Evolutionary conservation across 1,284 basidiomycete genomes (phyloP), one percentile per base, ranked within the genome.

Genomic region (Marasmius sp.): DNA sequence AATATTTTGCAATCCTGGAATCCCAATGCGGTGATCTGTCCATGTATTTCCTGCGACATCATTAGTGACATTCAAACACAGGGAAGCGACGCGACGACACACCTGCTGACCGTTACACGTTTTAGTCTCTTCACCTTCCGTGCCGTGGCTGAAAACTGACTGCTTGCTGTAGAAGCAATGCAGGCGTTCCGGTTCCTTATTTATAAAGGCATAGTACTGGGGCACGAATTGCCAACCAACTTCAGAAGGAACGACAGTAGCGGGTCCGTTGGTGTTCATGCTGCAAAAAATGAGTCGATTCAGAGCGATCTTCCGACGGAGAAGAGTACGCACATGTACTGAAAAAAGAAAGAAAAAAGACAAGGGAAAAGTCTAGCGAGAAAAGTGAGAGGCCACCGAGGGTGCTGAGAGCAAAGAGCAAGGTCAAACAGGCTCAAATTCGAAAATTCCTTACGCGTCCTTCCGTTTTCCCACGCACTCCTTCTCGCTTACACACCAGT

Each of bases 161-260:
- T 88, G 87, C 85, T 98, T 98, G 74, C 92, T 98, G 85, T 99
- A 99, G 83, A 99, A 99, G 81, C 95, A 97, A 81, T 99, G 97
- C 68, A 99, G 87, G 75, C 95, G 92, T 78, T 92, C 84, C 66
- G 97, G 97, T 67, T 97, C 90, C 81, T 98, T 96, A 87, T 99
- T 97, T 77, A 98, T 93, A 83, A 94, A 96, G 71, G 93, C 96
- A 81, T 97, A 97, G 81, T 97, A 96, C 77, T 97, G 94, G 59
- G 93, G 93, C 69, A 96, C 94, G 79, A 97, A 97, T 79, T 96
- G 94, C 94, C 94, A 97, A 79, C 94, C 94, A 74, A 97, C 94
- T 81, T 93, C 91, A 66, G 89, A 92, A 74, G 91, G 91, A 80
- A 89, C 80, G 80, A 91, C 86, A 74, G 76, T 58, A 67, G 75